Conservation (phyloP, 139 green algal species). For the Chlamydomonas asymmetrica region DNA sequence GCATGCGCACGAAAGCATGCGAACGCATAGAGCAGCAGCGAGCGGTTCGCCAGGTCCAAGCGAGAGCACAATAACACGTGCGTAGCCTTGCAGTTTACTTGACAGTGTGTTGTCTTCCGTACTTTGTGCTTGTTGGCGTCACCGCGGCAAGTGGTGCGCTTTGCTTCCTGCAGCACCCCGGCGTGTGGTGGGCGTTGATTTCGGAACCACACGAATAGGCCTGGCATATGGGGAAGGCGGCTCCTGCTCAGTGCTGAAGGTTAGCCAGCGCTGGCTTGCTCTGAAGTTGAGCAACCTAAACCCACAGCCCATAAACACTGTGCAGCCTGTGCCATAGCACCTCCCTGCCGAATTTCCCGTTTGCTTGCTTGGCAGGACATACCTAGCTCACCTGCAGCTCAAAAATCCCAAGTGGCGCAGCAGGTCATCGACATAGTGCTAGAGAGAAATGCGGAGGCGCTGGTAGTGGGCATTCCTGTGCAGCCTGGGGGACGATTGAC, state of each 20-base stretch:
- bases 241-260: not conserved
- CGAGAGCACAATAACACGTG: too few relatives aligned
- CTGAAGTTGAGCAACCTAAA: not conserved
- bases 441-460: not conserved
- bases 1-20: too few relatives aligned
- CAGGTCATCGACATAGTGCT: not conserved
- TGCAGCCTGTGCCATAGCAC: not conserved
- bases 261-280: not conserved
- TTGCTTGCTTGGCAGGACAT: not conserved
- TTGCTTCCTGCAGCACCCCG: too few relatives aligned
- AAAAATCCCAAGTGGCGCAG: slow-evolving; percentile 8
- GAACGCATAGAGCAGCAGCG: too few relatives aligned
- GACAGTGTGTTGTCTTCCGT: too few relatives aligned
- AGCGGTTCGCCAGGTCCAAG: too few relatives aligned
- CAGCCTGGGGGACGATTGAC: slow-evolving; percentile 15
- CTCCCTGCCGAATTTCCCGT: not conserved
- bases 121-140: too few relatives aligned
- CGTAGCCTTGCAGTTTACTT: too few relatives aligned
- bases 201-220: slow-evolving; percentile 6
- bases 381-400: not conserved
- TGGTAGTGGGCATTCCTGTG: slow-evolving; percentile 23
- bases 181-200: slow-evolving; percentile 10
- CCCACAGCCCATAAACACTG: not conserved
- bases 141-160: too few relatives aligned
- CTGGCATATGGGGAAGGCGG: not conserved